These are phyloP conservation scores for Platismatia glauca DNA, from an alignment of 495 filamentous ascomycete species.

Conservation along the genomic window DNA sequence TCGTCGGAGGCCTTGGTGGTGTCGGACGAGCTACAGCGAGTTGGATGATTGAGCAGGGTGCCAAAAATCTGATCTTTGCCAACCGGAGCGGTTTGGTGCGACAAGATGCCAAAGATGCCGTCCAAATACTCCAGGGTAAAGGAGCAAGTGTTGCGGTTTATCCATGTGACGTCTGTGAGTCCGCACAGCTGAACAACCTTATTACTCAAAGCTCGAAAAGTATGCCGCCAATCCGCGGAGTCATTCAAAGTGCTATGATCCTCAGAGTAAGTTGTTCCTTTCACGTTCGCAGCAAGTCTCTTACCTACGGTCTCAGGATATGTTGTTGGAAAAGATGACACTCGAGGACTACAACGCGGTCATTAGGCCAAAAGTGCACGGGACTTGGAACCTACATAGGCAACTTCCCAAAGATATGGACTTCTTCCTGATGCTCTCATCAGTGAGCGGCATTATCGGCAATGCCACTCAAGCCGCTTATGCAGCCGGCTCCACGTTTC, in stretches of 20 bases:
- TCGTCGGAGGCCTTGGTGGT: conserved; percentile 39
- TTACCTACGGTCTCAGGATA: conserved; percentile 21
- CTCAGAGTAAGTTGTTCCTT: conserved; percentile 23
- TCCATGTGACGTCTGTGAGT: conserved; percentile 29
- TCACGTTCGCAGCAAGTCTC: too few species aligned
- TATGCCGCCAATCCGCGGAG: conserved; percentile 30
- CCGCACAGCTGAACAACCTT: background rate
- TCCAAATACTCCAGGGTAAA: conserved; percentile 15
- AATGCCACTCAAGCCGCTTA: conserved; percentile 39
- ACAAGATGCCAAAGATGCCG: conserved; percentile 15
- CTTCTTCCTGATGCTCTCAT: conserved; percentile 46
- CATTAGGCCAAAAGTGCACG: conserved; percentile 31
- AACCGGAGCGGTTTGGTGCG: conserved; percentile 24
- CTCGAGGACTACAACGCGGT: conserved; percentile 10
- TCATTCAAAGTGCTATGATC: conserved; percentile 35
- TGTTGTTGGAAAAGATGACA: conserved; percentile 9
- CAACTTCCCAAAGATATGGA: conserved; percentile 26
- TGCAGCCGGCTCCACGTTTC: conserved; percentile 26
- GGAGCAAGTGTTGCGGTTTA: conserved; percentile 20
- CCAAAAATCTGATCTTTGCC: conserved; percentile 30
- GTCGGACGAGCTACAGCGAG: conserved; percentile 33
- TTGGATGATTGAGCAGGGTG: conserved; percentile 33
- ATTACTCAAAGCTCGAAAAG: background rate
- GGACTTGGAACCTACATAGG: conserved; percentile 36
- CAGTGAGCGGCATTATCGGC: conserved; percentile 35